Evolutionary conservation across 768 basidiomycete species (phyloP), one percentile per base, ranked within the genome.

Genomic region (Paxillus ammoniavirescens): DNA sequence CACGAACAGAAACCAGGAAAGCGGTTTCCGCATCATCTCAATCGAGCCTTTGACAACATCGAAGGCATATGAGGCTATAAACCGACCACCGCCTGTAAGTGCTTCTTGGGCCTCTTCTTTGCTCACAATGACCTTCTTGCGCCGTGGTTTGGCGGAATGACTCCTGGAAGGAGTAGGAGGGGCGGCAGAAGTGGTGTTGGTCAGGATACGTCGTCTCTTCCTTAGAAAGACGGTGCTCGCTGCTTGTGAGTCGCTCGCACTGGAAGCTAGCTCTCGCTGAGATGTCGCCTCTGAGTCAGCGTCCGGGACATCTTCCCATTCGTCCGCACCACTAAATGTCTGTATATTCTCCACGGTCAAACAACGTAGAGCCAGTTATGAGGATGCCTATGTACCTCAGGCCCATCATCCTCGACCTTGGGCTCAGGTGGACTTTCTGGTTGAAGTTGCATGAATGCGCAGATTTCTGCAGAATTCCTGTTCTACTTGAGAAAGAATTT

Each of bases 1-100:
- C 9, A 84, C 30, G 55, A 78, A 77, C 18, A 86, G 59, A 36
- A 84, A 59, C 54, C 85, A 48, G 7, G 78, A 77, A 13, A 91
- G 73, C 2, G 87, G 87, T 50, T 61, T 73, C 38, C 80, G 78
- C 53, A 89, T 73, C 30, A 82, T 73, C 14, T 70, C 63, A 41
- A 87, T 58, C 0, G 82, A 77, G 17, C 67, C 72, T 40, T 64
- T 65, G 52, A 83, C 28, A 33, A 90, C 66, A 59, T 82, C 80
- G 21, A 79, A 61, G 17, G 69, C 23, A 62, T 84, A 89, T 7
- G 52, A 52, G 9, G 70, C 47, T 2, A 72, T 63, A 42, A 59
- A 70, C 49, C 55, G 66, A 37, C 50, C 65, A 14, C 70, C 61
- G 6, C 60, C 50, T 2, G 63, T 51, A 13, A 65, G 31, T 1